These are phyloP conservation scores for Sicyos baderoa DNA, from an alignment of 306 rosid genomes.

Conservation along the genomic window DNA sequence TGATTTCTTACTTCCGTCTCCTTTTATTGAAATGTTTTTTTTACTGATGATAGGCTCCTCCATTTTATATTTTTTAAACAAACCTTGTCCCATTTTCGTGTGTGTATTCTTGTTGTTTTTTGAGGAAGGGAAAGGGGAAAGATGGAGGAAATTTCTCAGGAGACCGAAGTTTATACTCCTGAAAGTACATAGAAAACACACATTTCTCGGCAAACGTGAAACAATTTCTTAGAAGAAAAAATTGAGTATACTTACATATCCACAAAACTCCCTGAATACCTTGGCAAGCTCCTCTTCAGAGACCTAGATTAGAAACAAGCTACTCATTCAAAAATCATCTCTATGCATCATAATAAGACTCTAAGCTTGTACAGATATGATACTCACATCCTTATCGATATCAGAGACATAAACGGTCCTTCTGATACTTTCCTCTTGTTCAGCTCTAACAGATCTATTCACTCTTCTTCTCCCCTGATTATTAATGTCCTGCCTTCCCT, in stretches of 20 bases:
- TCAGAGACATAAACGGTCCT: constrained; percentile 96
- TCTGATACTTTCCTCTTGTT: constrained; percentile 70
- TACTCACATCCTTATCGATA: constrained; percentile 81
- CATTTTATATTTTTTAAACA: too few relatives aligned
- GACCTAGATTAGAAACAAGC: constrained; percentile 44
- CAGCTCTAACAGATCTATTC: constrained; percentile 67
- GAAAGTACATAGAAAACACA: too few relatives aligned
- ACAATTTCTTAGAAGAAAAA: too few relatives aligned
- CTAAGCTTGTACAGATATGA: constrained; percentile 10
- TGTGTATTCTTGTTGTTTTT: too few relatives aligned
- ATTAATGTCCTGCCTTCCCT: constrained; percentile 64
- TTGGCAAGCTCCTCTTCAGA: constrained; percentile 98
- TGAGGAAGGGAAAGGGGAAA: too few relatives aligned
- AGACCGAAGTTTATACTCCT: too few relatives aligned
- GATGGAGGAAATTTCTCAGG: too few relatives aligned
- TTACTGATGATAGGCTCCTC: too few relatives aligned
- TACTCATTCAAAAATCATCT: background rate
- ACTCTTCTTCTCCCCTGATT: constrained; percentile 77
- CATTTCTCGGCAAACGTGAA: too few relatives aligned
- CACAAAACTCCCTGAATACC: constrained; percentile 62
- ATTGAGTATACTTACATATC: constrained; percentile 55
- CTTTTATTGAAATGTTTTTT: too few relatives aligned
- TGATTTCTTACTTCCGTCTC: too few relatives aligned
- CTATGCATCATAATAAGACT: constrained; percentile 15
- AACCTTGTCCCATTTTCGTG: too few relatives aligned